These are phyloP conservation scores for Magnusiomyces clavatus DNA, from an alignment of 1,139 yeast species.

Conservation along the genomic window DNA sequence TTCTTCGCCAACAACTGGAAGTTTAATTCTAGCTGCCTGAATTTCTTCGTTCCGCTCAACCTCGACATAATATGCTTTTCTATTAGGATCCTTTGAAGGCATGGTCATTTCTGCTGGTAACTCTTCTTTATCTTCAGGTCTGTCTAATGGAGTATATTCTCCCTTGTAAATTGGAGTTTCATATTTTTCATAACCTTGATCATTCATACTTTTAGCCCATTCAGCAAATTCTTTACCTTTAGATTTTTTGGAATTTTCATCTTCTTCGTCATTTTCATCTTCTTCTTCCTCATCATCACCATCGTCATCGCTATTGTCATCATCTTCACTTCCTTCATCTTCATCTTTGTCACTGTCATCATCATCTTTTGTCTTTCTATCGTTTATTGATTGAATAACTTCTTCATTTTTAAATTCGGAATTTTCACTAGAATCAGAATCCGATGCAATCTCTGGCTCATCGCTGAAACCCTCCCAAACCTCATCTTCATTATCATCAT, in stretches of 20 bases:
- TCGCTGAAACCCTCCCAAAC: conserved; percentile 6
- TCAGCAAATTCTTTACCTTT: conserved; percentile 43
- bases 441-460: not conserved
- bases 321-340: conserved; percentile 19
- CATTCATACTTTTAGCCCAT: conserved; percentile 41
- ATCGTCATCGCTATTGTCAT: conserved; percentile 16
- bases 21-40: conserved; percentile 55
- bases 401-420: conserved; percentile 14
- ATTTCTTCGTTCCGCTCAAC: conserved; percentile 59
- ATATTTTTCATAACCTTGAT: conserved; percentile 19
- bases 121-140: conserved; percentile 31
- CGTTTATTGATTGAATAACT: no score
- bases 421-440: conserved; percentile 1
- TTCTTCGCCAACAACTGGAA: conserved; percentile 90
- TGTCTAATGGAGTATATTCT: conserved; percentile 29
- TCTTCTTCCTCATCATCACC: conserved; percentile 17
- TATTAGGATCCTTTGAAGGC: conserved; percentile 23
- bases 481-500: conserved; percentile 15
- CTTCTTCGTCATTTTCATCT: conserved; percentile 17
- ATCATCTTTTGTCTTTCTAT: conserved; percentile 16
- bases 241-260: conserved; percentile 23
- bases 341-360: conserved; percentile 18
- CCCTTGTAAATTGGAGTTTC: conserved; percentile 29
- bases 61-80: conserved; percentile 63
- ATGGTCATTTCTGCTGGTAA: conserved; percentile 43